Evolutionary conservation across 164 flowering plant species (phyloP).

Genomic region (Brasenia schreberi): DNA sequence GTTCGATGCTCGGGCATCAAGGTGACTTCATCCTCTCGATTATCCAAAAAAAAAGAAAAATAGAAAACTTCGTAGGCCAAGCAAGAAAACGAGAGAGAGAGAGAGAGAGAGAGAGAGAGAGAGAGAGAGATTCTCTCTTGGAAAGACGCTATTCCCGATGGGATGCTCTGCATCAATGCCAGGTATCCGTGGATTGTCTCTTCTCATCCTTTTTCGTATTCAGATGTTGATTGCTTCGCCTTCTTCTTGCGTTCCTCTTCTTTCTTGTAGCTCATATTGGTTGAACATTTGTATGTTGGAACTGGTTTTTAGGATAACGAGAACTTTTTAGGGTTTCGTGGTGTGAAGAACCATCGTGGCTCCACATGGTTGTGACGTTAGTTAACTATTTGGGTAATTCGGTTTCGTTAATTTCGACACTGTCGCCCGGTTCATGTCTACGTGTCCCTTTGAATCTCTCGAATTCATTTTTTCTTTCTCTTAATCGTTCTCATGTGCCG

Average conservation of each 20-base stretch:
- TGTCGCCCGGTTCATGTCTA: not conserved
- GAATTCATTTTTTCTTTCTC: not conserved
- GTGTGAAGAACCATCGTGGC: not conserved
- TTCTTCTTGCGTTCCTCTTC: not conserved
- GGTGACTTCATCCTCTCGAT: too few species aligned
- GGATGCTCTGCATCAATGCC: conserved; percentile 2
- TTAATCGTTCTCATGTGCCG: not conserved
- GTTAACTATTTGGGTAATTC: not conserved
- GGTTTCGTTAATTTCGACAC: not conserved
- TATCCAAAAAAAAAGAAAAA: too few species aligned
- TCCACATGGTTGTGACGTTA: not conserved
- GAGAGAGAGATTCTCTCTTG: not conserved
- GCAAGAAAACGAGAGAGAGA: not conserved
- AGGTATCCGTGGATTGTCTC: not conserved
- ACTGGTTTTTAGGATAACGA: not conserved
- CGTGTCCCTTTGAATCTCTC: not conserved
- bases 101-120: not conserved
- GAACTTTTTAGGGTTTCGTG: not conserved
- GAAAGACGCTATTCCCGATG: not conserved
- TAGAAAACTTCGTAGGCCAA: too few species aligned
- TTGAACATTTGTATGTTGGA: not conserved
- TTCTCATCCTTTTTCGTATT: not conserved
- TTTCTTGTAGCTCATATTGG: not conserved
- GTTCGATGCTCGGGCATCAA: too few species aligned
- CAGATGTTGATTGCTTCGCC: not conserved